Evolutionary conservation across 495 filamentous ascomycete genomes (phyloP), one percentile per base, ranked within the genome.

Genomic region (Hypomontagnella monticulosa): DNA sequence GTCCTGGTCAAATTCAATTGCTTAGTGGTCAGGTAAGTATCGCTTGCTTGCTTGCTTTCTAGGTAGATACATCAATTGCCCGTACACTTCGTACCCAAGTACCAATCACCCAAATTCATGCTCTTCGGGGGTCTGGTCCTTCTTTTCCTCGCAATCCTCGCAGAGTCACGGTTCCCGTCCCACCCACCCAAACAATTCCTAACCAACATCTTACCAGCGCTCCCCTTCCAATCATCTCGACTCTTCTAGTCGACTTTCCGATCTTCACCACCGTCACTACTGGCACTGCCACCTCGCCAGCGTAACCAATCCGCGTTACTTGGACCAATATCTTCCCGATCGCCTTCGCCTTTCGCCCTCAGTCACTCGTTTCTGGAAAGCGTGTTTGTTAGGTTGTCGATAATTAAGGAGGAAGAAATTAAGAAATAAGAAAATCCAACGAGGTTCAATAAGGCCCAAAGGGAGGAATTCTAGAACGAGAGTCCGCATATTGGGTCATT

Each of bases 291-390:
- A 63, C 66, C 49, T 44, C 14, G 51, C 49, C 60, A 49, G 57
- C 63, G 43, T 49, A 63, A 56, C 44, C 51, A 55, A 56, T 60
- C 33, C 55, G 19, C 55, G 66, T 55, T 60, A 60, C 66, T 49
- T 56, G 14, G 33, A 49, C 53, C 38, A 53, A 52, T 54, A 40
- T 67, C 40, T 19, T 58, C 41, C 57, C 38, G n/a, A 48, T 55
- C 47, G 43, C 48, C 41, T 23, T 56, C 32, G 23, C 23, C 23
- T 27, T 27, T 55, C 53, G 49, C 54, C 41, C 18, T 56, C 32
- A 60, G 66, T 69, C 60, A 63, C 66, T 69, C 66, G 66, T 69
- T 69, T 69, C 66, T 69, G 66, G 66, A 63, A 63, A 69, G 66
- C 66, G 65, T 63, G 58, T 16, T 51, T 33, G 49, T 59, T 43